Conservation (phyloP, 495 filamentous ascomycete genomes). For the Tirmania nivea region DNA sequence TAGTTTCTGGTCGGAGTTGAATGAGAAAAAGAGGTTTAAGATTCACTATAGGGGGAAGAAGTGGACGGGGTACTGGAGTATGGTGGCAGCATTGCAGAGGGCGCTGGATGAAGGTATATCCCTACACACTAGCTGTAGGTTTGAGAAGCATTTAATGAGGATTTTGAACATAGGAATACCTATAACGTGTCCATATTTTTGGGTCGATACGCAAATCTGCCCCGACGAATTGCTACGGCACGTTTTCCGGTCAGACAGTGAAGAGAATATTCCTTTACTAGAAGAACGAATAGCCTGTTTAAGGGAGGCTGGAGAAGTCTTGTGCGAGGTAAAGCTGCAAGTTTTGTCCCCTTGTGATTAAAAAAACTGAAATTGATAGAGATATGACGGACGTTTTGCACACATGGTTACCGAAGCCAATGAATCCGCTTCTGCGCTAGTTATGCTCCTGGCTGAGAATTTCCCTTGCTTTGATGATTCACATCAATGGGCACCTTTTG, state of each 20-base stretch:
- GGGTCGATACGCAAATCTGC: constrained; percentile 56
- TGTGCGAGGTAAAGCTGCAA: constrained; percentile 47
- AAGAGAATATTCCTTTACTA: constrained; percentile 72
- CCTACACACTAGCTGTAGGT: not conserved
- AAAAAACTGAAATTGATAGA: constrained; percentile 30
- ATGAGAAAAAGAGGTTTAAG: constrained; percentile 45
- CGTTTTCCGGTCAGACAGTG: constrained; percentile 69
- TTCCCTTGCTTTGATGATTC: constrained; percentile 80
- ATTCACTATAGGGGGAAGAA: constrained; percentile 56
- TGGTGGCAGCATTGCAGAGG: constrained; percentile 67
- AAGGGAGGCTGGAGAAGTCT: constrained; percentile 60
- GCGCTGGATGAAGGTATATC: constrained; percentile 59
- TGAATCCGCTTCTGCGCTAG: constrained; percentile 58
- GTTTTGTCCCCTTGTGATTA: constrained; percentile 1
- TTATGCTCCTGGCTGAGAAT: constrained; percentile 56
- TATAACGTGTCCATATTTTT: constrained; percentile 73
- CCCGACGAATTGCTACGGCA: constrained; percentile 49
- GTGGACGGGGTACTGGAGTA: constrained; percentile 91
- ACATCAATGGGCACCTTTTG: constrained; percentile 33
- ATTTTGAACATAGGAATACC: constrained; percentile 40
- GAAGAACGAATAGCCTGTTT: constrained; percentile 57
- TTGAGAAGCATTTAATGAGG: not conserved
- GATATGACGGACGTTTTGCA: constrained; percentile 52
- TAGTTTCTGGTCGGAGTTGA: constrained; percentile 67
- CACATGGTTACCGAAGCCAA: constrained; percentile 57